Base-by-base conservation (phyloP, 2,329 filamentous ascomycete species). In the Chaetomium olivaceum region DNA sequence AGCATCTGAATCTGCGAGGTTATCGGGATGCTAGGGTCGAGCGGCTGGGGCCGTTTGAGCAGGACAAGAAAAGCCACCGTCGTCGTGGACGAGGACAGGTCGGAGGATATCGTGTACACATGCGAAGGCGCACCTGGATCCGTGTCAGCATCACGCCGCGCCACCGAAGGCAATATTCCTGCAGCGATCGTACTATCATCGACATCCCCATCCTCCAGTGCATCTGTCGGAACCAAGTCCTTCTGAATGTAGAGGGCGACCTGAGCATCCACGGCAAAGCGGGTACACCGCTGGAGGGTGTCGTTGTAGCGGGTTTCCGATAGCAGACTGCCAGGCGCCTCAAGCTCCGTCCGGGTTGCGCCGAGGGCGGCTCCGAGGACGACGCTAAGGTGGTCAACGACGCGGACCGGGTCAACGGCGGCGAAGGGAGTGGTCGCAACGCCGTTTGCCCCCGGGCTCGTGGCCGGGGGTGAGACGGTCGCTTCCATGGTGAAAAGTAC, bases 161-260 rank as follows among this genome's bases (percentile, higher is more conserved):
- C 19, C 39, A 11, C 6, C 14, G 6, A 14, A 14, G 16, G 14
- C 0, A 7, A 29, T 27, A 3, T 62, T 11, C 11, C 21, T 5
- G 33, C 50, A 33, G 52, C 14, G 56, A 51, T 71, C 82, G 70
- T 76, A 85, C 82, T 76, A 71, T 78, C 72, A 67, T 79, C 77
- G 64, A 80, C 78, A 19, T 78, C 72, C 54, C 80, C 84, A 69
- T 86, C 83, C 64, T 84, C 80, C 50, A 81, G 74, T 63, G 83
- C 77, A 58, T 85, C 81, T 14, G 82, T 82, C 69, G 83, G 81
- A 61, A 85, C 79, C 70, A 89, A 76, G 75, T 94, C 92, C 80
- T 97, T 97, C 76, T 95, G 91, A 69, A 97, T 89, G 79, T 98
- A 98, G 69, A 99, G 82, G 63, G 91, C 92, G 68, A 90, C 88